Conservation (phyloP, 139 green algal species). For the Micromonas pusilla region DNA sequence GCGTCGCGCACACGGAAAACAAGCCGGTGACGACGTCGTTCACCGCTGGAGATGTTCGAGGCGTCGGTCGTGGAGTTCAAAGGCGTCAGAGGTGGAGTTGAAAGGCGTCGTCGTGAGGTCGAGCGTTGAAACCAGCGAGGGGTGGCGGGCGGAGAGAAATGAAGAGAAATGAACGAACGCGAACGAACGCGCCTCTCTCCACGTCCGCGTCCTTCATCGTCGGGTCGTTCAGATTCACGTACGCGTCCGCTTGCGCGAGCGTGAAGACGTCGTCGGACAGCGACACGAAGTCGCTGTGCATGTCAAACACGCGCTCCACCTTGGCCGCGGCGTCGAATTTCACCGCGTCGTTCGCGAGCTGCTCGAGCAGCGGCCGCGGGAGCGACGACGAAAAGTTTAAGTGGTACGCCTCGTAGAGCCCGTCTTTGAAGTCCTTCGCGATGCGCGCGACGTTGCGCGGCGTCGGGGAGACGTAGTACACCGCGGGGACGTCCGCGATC, state of each 20-base stretch:
- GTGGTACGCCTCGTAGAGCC: constrained; percentile 85
- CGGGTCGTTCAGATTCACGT: constrained; percentile 89
- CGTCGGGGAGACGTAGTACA: constrained; percentile 88
- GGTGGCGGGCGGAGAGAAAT: neutral
- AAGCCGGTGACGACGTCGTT: constrained; percentile 79
- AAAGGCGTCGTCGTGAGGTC: too few species aligned
- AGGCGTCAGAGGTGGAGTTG: too few species aligned
- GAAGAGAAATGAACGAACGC: neutral
- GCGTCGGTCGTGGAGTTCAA: too few species aligned
- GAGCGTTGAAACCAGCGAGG: neutral
- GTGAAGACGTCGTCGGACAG: constrained; percentile 85
- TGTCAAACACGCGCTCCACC: constrained; percentile 63
- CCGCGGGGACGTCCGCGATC: constrained; percentile 90
- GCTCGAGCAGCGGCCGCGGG: constrained; percentile 65
- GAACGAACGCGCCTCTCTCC: too few species aligned
- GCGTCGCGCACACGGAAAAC: constrained; percentile 78
- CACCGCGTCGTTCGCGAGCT: constrained; percentile 50
- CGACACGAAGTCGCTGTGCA: constrained; percentile 83
- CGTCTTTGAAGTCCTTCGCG: constrained; percentile 53
- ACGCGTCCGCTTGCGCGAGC: constrained; percentile 68
- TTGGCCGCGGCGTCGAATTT: constrained; percentile 43
- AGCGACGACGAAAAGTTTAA: constrained; percentile 84
- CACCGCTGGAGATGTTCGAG: constrained; percentile 43
- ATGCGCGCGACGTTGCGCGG: constrained; percentile 63
- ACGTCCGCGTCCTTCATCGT: constrained; percentile 74